These are phyloP conservation scores for Dioszegia crocea DNA, from an alignment of 768 basidiomycete genomes.

Conservation along the genomic window DNA sequence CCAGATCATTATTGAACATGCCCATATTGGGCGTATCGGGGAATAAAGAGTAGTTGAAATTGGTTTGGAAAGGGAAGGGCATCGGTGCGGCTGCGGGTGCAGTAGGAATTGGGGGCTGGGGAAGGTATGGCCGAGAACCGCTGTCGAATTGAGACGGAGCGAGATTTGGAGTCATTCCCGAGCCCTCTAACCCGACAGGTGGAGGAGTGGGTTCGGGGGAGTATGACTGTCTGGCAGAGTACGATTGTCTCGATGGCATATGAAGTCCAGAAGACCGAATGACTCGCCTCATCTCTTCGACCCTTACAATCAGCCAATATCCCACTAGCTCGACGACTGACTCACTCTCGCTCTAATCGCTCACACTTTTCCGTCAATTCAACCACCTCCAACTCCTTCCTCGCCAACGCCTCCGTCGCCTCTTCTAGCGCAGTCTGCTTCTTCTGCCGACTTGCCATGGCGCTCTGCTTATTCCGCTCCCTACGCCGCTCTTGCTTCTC, in stretches of 20 bases:
- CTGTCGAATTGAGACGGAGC: too few relatives aligned
- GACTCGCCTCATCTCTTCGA: not conserved
- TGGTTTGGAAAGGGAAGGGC: not conserved
- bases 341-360: slow-evolving; percentile 16
- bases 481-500: slow-evolving; percentile 4
- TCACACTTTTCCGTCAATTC: slow-evolving; percentile 1
- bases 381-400: slow-evolving; percentile 4
- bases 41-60: not conserved
- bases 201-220: too few relatives aligned
- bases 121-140: too few relatives aligned
- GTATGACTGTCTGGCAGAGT: too few relatives aligned
- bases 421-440: not conserved
- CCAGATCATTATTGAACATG: not conserved
- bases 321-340: too few relatives aligned
- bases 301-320: not conserved
- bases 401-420: not conserved
- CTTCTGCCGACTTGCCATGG: not conserved
- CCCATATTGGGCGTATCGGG: not conserved
- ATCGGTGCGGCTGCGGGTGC: not conserved
- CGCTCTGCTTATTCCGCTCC: slow-evolving; percentile 14
- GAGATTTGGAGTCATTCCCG: too few relatives aligned
- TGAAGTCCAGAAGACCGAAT: not conserved
- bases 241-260: too few relatives aligned
- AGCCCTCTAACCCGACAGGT: too few relatives aligned
- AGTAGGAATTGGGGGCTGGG: too few relatives aligned